Conservation (phyloP, 495 filamentous ascomycete species). For the Daldinia loculata region DNA sequence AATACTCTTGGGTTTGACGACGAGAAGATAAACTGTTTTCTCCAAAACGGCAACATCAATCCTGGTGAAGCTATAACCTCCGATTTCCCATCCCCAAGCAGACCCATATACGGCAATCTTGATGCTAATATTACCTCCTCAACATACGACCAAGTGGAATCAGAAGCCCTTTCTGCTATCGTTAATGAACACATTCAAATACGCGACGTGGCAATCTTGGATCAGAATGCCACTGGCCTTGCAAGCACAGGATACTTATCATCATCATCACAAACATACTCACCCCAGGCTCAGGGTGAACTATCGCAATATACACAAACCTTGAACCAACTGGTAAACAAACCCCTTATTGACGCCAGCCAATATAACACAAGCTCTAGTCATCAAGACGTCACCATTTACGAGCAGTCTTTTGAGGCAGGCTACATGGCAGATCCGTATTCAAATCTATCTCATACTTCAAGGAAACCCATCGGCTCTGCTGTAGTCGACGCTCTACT, state of each 20-base stretch:
- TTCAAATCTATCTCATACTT: neutral
- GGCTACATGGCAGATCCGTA: neutral
- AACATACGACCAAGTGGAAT: neutral
- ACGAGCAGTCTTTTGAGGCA: neutral
- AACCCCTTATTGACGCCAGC: neutral
- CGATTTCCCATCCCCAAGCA: neutral
- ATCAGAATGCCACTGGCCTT: neutral
- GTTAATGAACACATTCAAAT: neutral
- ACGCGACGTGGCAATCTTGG: neutral
- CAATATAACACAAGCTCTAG: neutral
- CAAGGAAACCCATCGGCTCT: neutral
- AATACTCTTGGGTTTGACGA: slow-evolving; percentile 38
- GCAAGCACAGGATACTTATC: neutral
- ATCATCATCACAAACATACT: neutral
- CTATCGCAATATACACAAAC: neutral
- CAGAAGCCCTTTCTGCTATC: neutral
- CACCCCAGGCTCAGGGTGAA: neutral
- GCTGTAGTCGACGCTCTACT: neutral
- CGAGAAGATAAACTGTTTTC: slow-evolving; percentile 29
- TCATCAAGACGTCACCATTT: neutral
- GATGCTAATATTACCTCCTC: neutral
- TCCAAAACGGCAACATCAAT: slow-evolving; percentile 22
- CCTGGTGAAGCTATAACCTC: neutral
- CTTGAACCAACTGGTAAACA: neutral
- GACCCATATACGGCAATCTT: neutral